phyloP scores from a whole-genome alignment of 108 stramenopile species.

The Cyclotella distinguenda region DNA sequence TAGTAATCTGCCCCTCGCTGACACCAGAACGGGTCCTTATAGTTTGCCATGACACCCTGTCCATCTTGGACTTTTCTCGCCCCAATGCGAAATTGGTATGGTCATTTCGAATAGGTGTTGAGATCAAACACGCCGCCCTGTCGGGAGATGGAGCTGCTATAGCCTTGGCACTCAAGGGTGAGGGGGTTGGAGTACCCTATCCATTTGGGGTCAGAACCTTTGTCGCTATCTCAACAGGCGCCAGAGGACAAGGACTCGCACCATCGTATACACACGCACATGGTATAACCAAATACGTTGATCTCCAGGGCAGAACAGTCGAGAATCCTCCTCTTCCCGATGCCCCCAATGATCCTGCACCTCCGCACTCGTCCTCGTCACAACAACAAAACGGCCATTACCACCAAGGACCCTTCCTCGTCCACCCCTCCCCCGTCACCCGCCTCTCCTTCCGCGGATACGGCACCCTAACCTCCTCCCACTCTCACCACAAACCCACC shows the following conservation, averaged over 20 bases:
- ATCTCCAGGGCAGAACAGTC: neutral
- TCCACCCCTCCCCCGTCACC: slow-evolving; percentile 68
- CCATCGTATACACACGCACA: neutral
- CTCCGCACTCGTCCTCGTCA: neutral
- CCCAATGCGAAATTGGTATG: slow-evolving; percentile 59
- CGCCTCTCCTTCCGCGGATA: slow-evolving; percentile 75
- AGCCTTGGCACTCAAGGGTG: slow-evolving; percentile 54
- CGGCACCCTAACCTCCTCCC: slow-evolving; percentile 57
- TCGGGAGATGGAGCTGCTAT: slow-evolving; percentile 78
- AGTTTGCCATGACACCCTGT: neutral
- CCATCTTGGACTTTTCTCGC: neutral
- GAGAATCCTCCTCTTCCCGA: slow-evolving; percentile 28
- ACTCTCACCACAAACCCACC: slow-evolving; percentile 16
- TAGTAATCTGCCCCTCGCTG: neutral
- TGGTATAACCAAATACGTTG: neutral
- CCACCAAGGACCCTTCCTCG: slow-evolving; percentile 77
- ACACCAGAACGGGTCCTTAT: neutral
- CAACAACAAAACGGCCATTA: slow-evolving; percentile 35
- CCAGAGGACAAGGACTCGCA: slow-evolving; percentile 40
- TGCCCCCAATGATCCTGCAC: no score
- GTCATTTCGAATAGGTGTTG: slow-evolving; percentile 59
- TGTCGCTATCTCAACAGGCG: slow-evolving; percentile 46
- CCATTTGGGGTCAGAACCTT: slow-evolving; percentile 68
- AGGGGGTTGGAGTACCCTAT: slow-evolving; percentile 50
- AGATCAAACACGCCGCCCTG: slow-evolving; percentile 55